Percentiles rank a stretch among this genome's conserved stretches.
These are phyloP conservation scores for Rhynchosporium graminicola DNA, from an alignment of 2,329 filamentous ascomycete species.

Conservation along the genomic window DNA sequence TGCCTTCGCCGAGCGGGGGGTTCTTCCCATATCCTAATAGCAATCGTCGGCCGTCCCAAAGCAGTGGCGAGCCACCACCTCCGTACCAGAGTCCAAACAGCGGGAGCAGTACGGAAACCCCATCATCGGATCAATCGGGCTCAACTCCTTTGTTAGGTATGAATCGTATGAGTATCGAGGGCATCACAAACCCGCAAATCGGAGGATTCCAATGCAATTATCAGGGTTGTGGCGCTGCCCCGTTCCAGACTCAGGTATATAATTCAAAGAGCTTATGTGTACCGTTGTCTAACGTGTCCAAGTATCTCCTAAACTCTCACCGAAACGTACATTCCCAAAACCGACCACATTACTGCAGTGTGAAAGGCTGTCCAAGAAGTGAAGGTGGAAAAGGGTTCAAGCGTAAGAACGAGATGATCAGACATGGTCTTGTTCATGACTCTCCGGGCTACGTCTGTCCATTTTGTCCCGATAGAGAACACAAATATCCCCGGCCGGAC, in stretches of 20 bases:
- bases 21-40: slow-evolving; percentile 26
- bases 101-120: slow-evolving; percentile 47
- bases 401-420: slow-evolving; percentile 72
- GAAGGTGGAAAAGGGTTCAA: slow-evolving; percentile 70
- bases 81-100: slow-evolving; percentile 30
- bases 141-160: slow-evolving; percentile 48
- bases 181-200: slow-evolving; percentile 54
- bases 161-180: slow-evolving; percentile 61
- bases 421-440: slow-evolving; percentile 84
- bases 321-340: slow-evolving; percentile 69
- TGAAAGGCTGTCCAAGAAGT: slow-evolving; percentile 61
- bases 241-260: slow-evolving; percentile 72
- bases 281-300: slow-evolving; percentile 28
- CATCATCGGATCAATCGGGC: slow-evolving; percentile 48
- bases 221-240: slow-evolving; percentile 66
- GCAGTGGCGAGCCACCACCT: slow-evolving; percentile 26
- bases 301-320: slow-evolving; percentile 76
- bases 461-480: slow-evolving; percentile 90
- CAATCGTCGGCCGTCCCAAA: slow-evolving; percentile 35
- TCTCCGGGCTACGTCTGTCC: slow-evolving; percentile 95
- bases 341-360: slow-evolving; percentile 66
- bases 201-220: slow-evolving; percentile 60
- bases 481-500: slow-evolving; percentile 92
- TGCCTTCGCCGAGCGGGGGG: slow-evolving; percentile 41
- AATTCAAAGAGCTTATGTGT: not conserved